A percentile compares a stretch with the other conserved stretches of the same genome.
phyloP scores from a whole-genome alignment of 1,284 basidiomycete species.

The Heliocybe sulcata region DNA sequence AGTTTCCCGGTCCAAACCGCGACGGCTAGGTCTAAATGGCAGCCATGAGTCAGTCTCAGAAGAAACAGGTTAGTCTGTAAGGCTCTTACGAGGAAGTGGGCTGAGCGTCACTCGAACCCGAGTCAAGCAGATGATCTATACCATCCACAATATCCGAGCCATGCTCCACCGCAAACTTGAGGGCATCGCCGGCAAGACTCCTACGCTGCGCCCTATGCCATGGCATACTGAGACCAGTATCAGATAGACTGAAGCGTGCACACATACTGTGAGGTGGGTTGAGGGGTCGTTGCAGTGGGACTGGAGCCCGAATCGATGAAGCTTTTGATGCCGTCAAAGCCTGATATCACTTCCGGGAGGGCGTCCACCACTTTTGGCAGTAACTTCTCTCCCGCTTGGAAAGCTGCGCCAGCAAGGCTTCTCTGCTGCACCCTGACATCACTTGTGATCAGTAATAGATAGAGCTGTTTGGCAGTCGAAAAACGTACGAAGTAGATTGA shows the following conservation, averaged over 20 bases:
- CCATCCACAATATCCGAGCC: not conserved
- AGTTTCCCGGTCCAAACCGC: no score
- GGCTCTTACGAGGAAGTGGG: not conserved
- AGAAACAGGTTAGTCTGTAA: not conserved
- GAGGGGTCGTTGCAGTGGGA: not conserved
- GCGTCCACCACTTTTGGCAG: not conserved
- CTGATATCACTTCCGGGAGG: not conserved
- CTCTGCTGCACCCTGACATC: no score
- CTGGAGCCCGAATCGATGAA: not conserved
- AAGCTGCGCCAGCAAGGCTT: not conserved
- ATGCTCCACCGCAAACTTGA: not conserved
- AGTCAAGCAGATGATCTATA: not conserved
- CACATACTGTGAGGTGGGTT: not conserved
- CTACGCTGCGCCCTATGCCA: not conserved
- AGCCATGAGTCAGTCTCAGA: no score
- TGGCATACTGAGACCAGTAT: no score
- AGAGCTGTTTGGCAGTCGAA: no score
- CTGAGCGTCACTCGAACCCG: not conserved
- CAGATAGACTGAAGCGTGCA: no score
- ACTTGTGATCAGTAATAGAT: not conserved
- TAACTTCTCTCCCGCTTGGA: not conserved
- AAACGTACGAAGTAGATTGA: no score
- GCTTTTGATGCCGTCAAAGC: not conserved
- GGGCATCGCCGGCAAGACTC: not conserved
- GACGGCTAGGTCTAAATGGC: no score